Base-by-base conservation (phyloP, 495 filamentous ascomycete genomes). In the Coniosporium apollinis region DNA sequence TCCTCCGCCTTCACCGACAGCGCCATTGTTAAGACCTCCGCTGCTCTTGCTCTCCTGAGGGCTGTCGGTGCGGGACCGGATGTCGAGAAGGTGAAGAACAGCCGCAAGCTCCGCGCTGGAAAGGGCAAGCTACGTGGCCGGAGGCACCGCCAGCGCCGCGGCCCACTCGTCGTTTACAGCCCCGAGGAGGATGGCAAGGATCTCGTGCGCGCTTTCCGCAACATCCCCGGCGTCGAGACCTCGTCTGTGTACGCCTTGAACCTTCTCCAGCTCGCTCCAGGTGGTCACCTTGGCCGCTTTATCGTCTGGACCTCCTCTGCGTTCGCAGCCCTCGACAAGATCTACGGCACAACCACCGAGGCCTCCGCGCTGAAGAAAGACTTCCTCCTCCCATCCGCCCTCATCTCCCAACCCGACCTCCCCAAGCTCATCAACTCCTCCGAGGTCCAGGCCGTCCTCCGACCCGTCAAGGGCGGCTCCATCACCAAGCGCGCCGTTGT, bases 241-340 rank as follows among this genome's bases (percentile, higher is more conserved):
- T 86, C 70, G 55, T 76, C 84, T 37, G 89, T 97, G 59, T 86
- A 78, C 66, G 69, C 83, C 42, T 74, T 97, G 50, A 97, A 97
- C 72, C 87, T 97, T 53, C 80, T 97, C 57, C 89, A 96, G 67
- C 82, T 97, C 56, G 89, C 89, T 45, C 89, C 89, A 40, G 89
- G 89, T 72, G 89, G 89, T 51, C 89, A 97, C 66, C 82, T 97
- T 55, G 89, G 89, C 51, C 91, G 89, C 56, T 97, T 97, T 75
- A 72, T 96, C 61, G 72, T 97, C 71, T 97, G 89, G 89, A 87
- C 89, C 48, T 94, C 91, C 39, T 72, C 83, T 42, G 89, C 89
- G 34, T 94, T 97, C 70, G 72, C 83, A 62, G 82, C 89, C 43
- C 81, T 97, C 41, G 85, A 96, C 66, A 69, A 69, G 59, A 78